These are phyloP conservation scores for Bruguiera hainesii DNA, from an alignment of 441 rosid species.

Conservation along the genomic window DNA sequence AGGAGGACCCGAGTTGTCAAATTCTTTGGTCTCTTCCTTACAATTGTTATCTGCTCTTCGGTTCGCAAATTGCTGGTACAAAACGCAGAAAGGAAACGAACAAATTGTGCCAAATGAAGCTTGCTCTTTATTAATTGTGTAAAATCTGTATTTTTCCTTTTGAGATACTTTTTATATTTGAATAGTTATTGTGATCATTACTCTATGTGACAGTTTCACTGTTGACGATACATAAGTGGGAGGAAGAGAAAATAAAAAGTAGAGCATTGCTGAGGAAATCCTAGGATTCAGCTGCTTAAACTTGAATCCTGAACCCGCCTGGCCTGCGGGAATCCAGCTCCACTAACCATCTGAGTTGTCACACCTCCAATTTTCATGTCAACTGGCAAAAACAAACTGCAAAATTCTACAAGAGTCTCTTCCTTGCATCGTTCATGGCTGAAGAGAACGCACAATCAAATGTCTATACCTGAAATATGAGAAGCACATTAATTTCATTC, in stretches of 20 bases:
- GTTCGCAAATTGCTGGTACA: background rate
- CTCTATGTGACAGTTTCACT: no score
- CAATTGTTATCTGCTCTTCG: slow-evolving; percentile 4
- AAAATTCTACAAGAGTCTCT: slow-evolving; percentile 1
- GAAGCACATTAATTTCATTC: slow-evolving; percentile 9
- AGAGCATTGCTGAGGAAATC: background rate
- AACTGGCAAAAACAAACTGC: slow-evolving; percentile 10
- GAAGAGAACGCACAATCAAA: slow-evolving; percentile 10
- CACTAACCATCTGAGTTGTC: slow-evolving; percentile 12
- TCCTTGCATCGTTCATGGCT: slow-evolving; percentile 7
- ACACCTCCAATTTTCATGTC: slow-evolving; percentile 8
- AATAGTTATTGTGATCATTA: no score
- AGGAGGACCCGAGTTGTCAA: no score
- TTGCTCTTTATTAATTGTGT: no score
- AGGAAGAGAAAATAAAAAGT: no score
- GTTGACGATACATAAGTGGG: no score
- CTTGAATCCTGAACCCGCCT: slow-evolving; percentile 14
- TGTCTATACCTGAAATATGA: slow-evolving; percentile 10
- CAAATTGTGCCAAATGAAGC: no score
- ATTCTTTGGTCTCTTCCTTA: background rate
- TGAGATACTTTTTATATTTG: no score
- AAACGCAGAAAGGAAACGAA: no score
- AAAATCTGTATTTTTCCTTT: no score
- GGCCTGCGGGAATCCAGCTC: slow-evolving; percentile 10
- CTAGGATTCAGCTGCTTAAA: slow-evolving; percentile 1